Conservation (phyloP, 306 rosid species). For the Cyclanthera cordifolia region DNA sequence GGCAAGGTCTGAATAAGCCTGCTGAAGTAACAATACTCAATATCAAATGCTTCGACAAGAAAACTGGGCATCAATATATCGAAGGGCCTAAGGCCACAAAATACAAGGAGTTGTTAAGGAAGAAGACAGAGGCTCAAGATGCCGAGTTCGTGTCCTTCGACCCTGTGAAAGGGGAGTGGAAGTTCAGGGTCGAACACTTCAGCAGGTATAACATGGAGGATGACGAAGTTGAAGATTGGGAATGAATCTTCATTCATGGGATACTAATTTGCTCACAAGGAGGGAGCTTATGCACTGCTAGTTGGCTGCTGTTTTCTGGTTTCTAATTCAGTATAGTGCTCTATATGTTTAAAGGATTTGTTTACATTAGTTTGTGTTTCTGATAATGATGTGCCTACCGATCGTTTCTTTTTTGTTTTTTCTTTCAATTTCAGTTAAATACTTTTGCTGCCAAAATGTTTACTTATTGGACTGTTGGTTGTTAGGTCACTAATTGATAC, state of each 20-base stretch:
- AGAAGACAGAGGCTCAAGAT: slow-evolving; percentile 86
- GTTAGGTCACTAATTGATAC: too few relatives aligned
- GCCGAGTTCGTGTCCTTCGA: slow-evolving; percentile 81
- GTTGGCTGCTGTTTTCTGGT: slow-evolving; percentile 5
- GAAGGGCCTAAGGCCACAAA: slow-evolving; percentile 72
- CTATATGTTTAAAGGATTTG: too few relatives aligned
- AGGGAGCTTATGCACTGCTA: slow-evolving; percentile 6
- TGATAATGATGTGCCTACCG: too few relatives aligned
- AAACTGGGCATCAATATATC: slow-evolving; percentile 51
- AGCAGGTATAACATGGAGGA: slow-evolving; percentile 48
- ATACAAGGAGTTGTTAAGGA: slow-evolving; percentile 77
- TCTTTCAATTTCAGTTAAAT: too few relatives aligned
- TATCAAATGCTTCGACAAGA: slow-evolving; percentile 71
- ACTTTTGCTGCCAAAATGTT: too few relatives aligned
- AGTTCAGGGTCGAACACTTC: slow-evolving; percentile 74
- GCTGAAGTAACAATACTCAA: slow-evolving; percentile 93
- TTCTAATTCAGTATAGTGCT: neutral
- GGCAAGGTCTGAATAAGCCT: slow-evolving; percentile 94
- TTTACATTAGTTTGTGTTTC: too few relatives aligned
- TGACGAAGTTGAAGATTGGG: slow-evolving; percentile 19
- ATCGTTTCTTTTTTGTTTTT: too few relatives aligned
- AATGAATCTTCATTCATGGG: neutral
- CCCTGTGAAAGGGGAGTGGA: slow-evolving; percentile 79
- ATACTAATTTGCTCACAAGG: neutral
- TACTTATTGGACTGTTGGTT: too few relatives aligned